phyloP scores from a whole-genome alignment of 2,329 filamentous ascomycete genomes.

The Arthrobotrys sphaeroides region DNA sequence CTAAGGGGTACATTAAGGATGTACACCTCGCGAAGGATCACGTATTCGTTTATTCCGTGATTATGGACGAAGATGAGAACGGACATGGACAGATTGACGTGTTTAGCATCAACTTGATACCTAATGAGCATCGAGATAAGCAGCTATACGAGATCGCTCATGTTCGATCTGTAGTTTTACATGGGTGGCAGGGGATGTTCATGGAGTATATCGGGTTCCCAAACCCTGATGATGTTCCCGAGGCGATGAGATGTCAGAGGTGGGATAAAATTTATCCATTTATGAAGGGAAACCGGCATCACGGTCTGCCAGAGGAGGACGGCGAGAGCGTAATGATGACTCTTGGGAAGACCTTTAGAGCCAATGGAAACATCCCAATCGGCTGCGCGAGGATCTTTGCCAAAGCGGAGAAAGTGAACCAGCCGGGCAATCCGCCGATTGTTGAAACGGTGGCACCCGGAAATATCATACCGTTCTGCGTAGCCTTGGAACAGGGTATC shows the following conservation, averaged over 20 bases:
- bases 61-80: slow-evolving; percentile 25
- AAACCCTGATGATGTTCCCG: slow-evolving; percentile 17
- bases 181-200: slow-evolving; percentile 50
- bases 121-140: slow-evolving; percentile 34
- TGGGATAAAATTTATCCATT: slow-evolving; percentile 53
- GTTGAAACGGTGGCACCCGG: slow-evolving; percentile 35
- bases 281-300: slow-evolving; percentile 36
- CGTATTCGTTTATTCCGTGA: slow-evolving; percentile 42
- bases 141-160: slow-evolving; percentile 49
- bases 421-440: not conserved
- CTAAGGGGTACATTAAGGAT: slow-evolving; percentile 49
- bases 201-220: slow-evolving; percentile 49
- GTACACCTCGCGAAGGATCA: slow-evolving; percentile 48
- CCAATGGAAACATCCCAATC: slow-evolving; percentile 47
- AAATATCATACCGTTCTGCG: slow-evolving; percentile 53
- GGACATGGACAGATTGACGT: slow-evolving; percentile 45
- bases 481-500: slow-evolving; percentile 31
- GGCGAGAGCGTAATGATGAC: slow-evolving; percentile 46
- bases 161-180: slow-evolving; percentile 32
- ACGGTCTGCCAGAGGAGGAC: slow-evolving; percentile 49
- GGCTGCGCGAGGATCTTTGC: slow-evolving; percentile 42
- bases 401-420: slow-evolving; percentile 3
- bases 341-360: slow-evolving; percentile 45
- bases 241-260: slow-evolving; percentile 45
- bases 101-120: slow-evolving; percentile 44